phyloP scores from a whole-genome alignment of 106 monocot genomes.

The Posidonia australis region DNA sequence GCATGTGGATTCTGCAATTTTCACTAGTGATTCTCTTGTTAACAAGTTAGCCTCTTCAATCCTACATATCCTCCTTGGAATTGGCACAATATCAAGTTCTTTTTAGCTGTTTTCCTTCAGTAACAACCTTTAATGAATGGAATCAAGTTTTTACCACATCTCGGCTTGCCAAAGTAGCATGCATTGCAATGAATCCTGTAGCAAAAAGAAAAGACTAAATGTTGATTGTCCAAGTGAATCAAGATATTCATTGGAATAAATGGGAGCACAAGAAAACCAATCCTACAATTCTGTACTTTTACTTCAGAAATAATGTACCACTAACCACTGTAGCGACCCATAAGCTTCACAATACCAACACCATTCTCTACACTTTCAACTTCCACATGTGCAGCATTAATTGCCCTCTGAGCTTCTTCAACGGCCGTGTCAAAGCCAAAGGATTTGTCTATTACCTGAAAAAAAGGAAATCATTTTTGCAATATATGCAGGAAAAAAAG shows the following conservation, averaged over 20 bases:
- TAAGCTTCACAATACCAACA: no score
- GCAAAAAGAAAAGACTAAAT: neutral
- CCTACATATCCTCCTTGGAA: no score
- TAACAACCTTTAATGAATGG: neutral
- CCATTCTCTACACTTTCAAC: no score
- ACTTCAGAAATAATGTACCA: neutral
- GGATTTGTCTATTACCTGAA: constrained; percentile 14
- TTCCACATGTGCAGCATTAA: constrained; percentile 10
- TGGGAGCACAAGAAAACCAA: neutral
- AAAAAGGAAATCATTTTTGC: neutral
- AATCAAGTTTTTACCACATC: constrained; percentile 13
- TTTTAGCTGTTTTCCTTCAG: no score
- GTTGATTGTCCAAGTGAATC: neutral
- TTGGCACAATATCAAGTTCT: no score
- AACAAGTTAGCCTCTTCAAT: no score
- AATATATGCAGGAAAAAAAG: neutral
- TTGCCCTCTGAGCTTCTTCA: constrained; percentile 10
- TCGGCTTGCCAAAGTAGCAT: constrained; percentile 18
- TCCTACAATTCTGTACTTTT: neutral
- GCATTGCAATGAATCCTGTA: constrained; percentile 17
- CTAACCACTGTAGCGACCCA: constrained; percentile 8
- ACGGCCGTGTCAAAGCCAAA: constrained; percentile 14
- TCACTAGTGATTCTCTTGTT: no score
- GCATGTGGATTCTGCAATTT: no score
- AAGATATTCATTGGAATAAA: neutral